These are phyloP conservation scores for Leccinum uliginosum DNA, from an alignment of 768 basidiomycete genomes.

Conservation along the genomic window DNA sequence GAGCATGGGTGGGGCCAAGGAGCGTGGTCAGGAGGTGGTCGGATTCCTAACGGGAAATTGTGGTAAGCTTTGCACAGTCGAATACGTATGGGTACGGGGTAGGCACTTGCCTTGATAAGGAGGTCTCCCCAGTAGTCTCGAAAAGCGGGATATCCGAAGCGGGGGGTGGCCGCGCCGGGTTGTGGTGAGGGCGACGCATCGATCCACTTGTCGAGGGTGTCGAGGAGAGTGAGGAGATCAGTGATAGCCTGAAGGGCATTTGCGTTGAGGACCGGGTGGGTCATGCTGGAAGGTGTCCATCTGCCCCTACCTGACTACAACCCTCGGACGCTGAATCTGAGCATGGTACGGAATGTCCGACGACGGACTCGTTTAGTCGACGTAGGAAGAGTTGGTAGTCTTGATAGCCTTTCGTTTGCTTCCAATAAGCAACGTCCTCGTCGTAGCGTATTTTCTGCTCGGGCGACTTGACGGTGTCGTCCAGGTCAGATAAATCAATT, in stretches of 20 bases:
- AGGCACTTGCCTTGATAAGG: slow-evolving; percentile 60
- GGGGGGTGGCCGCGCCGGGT: slow-evolving; percentile 54
- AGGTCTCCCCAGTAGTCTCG: slow-evolving; percentile 71
- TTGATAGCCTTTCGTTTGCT: slow-evolving; percentile 59
- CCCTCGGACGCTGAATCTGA: neutral
- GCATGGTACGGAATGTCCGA: slow-evolving; percentile 49
- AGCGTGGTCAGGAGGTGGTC: slow-evolving; percentile 46
- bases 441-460: slow-evolving; percentile 65
- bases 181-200: slow-evolving; percentile 70
- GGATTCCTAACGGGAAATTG: slow-evolving; percentile 39
- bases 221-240: slow-evolving; percentile 53
- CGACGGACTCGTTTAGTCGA: slow-evolving; percentile 72
- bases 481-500: slow-evolving; percentile 24
- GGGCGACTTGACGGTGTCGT: slow-evolving; percentile 28
- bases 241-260: slow-evolving; percentile 39
- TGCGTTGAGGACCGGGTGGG: neutral
- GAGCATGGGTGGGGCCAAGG: slow-evolving; percentile 41
- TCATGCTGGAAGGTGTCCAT: neutral
- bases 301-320: slow-evolving; percentile 18
- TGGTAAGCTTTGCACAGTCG: neutral
- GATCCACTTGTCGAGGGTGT: slow-evolving; percentile 68
- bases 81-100: neutral
- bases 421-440: slow-evolving; percentile 71
- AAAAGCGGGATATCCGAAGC: slow-evolving; percentile 92
- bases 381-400: slow-evolving; percentile 75